phyloP scores from a whole-genome alignment of 2,329 filamentous ascomycete species.

The Cercospora sp. region DNA sequence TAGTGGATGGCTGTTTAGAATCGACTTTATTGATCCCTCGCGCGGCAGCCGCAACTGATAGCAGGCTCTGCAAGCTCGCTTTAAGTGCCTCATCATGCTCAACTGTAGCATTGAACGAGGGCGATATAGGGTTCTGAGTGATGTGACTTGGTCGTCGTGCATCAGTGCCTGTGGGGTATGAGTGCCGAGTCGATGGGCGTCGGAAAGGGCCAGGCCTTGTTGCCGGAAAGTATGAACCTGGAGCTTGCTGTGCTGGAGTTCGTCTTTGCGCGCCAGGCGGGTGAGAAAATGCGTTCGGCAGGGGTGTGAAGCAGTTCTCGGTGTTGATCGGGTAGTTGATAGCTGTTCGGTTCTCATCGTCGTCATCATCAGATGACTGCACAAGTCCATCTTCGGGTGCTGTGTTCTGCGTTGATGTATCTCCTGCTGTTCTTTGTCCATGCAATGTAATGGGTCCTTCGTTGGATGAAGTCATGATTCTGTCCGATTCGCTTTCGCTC shows the following conservation, averaged over 20 bases:
- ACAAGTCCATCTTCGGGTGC: constrained; percentile 44
- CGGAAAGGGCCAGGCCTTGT: constrained; percentile 36
- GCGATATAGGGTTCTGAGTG: constrained; percentile 69
- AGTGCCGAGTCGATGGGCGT: constrained; percentile 35
- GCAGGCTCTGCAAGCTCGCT: constrained; percentile 87
- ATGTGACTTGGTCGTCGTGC: constrained; percentile 51
- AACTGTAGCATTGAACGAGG: constrained; percentile 65
- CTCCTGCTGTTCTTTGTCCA: constrained; percentile 32
- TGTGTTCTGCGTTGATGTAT: constrained; percentile 29
- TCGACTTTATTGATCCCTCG: constrained; percentile 70
- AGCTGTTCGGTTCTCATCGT: constrained; percentile 80
- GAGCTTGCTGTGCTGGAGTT: constrained; percentile 52
- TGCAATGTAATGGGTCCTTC: constrained; percentile 52
- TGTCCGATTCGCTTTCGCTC: constrained; percentile 86
- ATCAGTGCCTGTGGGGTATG: constrained; percentile 38
- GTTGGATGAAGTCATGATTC: constrained; percentile 64
- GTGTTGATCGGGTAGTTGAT: constrained; percentile 64
- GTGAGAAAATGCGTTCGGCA: constrained; percentile 90
- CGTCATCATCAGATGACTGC: constrained; percentile 46
- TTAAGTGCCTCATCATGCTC: constrained; percentile 92
- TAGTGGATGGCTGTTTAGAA: constrained; percentile 37
- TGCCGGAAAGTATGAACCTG: constrained; percentile 47
- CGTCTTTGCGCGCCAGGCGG: constrained; percentile 62
- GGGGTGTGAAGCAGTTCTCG: constrained; percentile 68
- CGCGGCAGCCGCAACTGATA: constrained; percentile 92